Conservation (phyloP, 2,329 filamentous ascomycete species). For the Xylaria sp. region DNA sequence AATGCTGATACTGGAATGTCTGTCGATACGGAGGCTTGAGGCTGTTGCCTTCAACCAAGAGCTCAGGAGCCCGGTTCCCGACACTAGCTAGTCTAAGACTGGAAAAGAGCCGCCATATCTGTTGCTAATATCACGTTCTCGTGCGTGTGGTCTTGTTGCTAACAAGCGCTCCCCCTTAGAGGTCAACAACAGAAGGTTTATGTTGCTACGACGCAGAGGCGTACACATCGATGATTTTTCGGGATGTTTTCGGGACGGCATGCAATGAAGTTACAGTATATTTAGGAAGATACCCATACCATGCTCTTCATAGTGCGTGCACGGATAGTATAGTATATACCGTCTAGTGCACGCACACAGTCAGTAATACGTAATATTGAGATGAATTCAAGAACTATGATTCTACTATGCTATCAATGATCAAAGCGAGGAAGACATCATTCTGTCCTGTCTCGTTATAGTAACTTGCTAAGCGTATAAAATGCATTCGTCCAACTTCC, state of each 20-base stretch:
- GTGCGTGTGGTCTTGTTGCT: too few species aligned
- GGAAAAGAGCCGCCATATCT: not conserved
- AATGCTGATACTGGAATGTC: not conserved
- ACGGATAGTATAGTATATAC: not conserved
- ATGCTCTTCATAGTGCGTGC: not conserved
- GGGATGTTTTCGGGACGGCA: not conserved
- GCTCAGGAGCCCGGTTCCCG: not conserved
- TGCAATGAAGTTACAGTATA: not conserved
- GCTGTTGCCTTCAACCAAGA: not conserved
- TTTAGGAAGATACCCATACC: conserved; percentile 10
- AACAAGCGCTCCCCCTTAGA: not conserved
- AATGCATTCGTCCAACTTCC: not conserved
- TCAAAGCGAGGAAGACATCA: not conserved
- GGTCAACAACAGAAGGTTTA: not conserved
- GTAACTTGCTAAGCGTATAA: not conserved
- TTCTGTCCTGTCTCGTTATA: not conserved
- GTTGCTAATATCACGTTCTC: too few species aligned
- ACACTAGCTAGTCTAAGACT: not conserved
- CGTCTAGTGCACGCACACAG: too few species aligned
- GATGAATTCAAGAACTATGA: not conserved
- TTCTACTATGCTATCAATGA: not conserved
- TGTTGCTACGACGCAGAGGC: not conserved
- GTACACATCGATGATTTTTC: not conserved
- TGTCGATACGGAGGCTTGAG: not conserved
- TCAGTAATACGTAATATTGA: not conserved